phyloP scores from a whole-genome alignment of 148 eudicot genomes.

The Selenicereus undatus region DNA sequence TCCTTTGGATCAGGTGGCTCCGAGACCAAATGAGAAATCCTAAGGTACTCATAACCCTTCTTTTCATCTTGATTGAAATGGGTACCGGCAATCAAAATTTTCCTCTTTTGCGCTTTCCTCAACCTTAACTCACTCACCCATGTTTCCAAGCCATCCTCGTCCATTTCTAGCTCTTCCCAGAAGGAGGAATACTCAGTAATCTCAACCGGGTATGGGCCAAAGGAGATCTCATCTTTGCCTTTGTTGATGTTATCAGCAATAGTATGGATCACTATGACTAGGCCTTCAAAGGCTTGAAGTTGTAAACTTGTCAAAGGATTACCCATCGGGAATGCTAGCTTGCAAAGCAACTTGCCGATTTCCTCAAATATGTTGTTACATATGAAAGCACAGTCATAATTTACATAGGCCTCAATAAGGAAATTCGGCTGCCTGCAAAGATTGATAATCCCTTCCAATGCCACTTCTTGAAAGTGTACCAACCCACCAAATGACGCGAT shows the following conservation, averaged over 20 bases:
- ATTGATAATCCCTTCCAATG: slow-evolving; percentile 73
- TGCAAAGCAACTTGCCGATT: slow-evolving; percentile 68
- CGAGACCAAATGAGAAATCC: slow-evolving; percentile 48
- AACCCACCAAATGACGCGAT: slow-evolving; percentile 40
- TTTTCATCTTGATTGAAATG: slow-evolving; percentile 85
- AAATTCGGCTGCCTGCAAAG: slow-evolving; percentile 82
- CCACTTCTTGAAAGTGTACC: slow-evolving; percentile 70
- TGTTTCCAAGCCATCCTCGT: slow-evolving; percentile 35
- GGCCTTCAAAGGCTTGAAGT: slow-evolving; percentile 88
- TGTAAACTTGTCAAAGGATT: slow-evolving; percentile 63
- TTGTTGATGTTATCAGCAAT: slow-evolving; percentile 72
- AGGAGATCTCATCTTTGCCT: slow-evolving; percentile 39
- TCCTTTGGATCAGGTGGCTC: slow-evolving; percentile 81
- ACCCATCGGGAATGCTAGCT: slow-evolving; percentile 62
- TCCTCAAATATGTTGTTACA: slow-evolving; percentile 76
- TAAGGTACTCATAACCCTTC: slow-evolving; percentile 79
- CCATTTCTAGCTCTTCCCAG: slow-evolving; percentile 68
- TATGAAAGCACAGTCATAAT: slow-evolving; percentile 68
- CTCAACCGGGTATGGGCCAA: slow-evolving; percentile 61
- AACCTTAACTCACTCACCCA: slow-evolving; percentile 58
- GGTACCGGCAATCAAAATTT: slow-evolving; percentile 61
- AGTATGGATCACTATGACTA: slow-evolving; percentile 56
- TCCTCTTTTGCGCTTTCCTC: slow-evolving; percentile 70
- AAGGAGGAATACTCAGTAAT: slow-evolving; percentile 53
- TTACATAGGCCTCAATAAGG: slow-evolving; percentile 63